phyloP scores from a whole-genome alignment of 495 filamentous ascomycete species.

The Extremus antarcticus region DNA sequence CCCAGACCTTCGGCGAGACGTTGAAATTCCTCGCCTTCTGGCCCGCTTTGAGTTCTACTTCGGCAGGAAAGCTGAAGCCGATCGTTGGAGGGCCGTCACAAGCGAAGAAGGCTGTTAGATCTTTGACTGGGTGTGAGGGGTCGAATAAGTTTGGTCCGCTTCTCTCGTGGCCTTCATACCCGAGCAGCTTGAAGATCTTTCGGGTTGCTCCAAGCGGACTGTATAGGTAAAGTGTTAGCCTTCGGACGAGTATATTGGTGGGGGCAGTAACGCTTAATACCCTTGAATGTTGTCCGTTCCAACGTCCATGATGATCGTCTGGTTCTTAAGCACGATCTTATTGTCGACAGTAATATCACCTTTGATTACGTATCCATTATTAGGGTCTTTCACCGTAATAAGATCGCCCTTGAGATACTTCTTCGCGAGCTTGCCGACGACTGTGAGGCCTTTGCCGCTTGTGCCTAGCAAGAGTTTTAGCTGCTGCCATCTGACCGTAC shows the following conservation, averaged over 20 bases:
- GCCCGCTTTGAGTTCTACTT: background rate
- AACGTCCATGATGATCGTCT: background rate
- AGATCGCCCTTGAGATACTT: background rate
- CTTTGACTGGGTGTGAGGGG: background rate
- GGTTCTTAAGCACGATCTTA: background rate
- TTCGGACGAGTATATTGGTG: background rate
- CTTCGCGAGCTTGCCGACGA: background rate
- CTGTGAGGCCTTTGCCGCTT: background rate
- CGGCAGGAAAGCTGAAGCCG: background rate
- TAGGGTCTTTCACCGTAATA: background rate
- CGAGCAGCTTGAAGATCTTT: background rate
- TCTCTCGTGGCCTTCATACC: background rate
- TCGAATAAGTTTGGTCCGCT: background rate
- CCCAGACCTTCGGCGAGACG: background rate
- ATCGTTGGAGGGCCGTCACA: background rate
- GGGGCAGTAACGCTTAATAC: too few relatives aligned
- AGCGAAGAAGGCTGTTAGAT: background rate
- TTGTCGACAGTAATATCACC: background rate
- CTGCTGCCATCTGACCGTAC: too few relatives aligned
- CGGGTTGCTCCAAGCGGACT: background rate
- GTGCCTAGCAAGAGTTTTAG: too few relatives aligned
- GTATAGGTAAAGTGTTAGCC: background rate
- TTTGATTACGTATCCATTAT: background rate
- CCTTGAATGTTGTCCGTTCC: background rate
- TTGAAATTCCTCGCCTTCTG: background rate